Conservation (phyloP, 2,329 filamentous ascomycete genomes). For the Hirsutella thompsonii region DNA sequence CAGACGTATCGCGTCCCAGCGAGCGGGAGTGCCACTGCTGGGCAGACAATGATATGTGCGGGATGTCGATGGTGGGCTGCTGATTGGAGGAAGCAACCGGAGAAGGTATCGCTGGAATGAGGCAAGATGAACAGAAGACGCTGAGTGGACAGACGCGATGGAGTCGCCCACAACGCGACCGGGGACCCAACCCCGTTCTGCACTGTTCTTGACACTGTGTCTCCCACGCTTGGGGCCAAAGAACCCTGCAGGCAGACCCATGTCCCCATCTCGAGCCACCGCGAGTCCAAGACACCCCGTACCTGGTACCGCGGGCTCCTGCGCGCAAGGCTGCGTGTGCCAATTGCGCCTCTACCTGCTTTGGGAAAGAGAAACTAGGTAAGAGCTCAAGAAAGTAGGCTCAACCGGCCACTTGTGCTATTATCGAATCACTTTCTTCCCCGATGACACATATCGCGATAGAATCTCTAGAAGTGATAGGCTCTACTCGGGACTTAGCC, state of each 20-base stretch:
- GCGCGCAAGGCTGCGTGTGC: constrained; percentile 1
- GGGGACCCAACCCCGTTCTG: constrained; percentile 1
- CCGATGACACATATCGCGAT: too few species aligned
- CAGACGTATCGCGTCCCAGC: not conserved
- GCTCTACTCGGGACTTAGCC: too few species aligned
- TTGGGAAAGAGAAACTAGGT: not conserved
- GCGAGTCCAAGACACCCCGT: not conserved
- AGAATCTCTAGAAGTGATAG: too few species aligned
- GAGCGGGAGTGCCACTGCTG: not conserved
- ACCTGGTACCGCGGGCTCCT: not conserved
- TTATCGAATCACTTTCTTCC: too few species aligned
- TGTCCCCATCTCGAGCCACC: constrained; percentile 1
- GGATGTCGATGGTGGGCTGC: not conserved
- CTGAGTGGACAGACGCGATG: constrained; percentile 1
- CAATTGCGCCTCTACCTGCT: too few species aligned
- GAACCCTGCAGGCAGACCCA: not conserved
- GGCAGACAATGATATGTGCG: not conserved
- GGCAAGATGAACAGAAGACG: not conserved
- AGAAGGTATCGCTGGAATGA: constrained; percentile 3
- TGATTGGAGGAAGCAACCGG: not conserved
- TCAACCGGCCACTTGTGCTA: too few species aligned
- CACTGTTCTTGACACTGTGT: constrained; percentile 2
- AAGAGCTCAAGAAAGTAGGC: not conserved
- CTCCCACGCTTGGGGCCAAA: not conserved
- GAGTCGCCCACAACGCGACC: not conserved